Conservation (phyloP, 2,329 filamentous ascomycete species). For the Colletotrichum tropicale region DNA sequence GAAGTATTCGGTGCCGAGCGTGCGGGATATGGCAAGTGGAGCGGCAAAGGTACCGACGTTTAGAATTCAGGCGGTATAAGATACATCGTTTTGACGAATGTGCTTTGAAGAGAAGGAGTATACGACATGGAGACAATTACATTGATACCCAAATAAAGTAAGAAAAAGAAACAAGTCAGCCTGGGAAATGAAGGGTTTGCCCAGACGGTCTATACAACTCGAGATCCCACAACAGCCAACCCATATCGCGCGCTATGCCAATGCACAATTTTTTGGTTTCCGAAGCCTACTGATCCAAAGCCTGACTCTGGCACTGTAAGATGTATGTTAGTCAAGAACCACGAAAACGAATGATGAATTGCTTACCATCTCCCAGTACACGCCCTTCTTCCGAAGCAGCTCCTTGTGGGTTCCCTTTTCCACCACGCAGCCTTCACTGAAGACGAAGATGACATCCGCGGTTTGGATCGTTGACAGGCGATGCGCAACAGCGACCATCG, state of each 20-base stretch:
- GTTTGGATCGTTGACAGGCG: slow-evolving; percentile 46
- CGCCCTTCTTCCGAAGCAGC: slow-evolving; percentile 11
- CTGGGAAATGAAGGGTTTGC: neutral
- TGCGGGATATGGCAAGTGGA: too few species aligned
- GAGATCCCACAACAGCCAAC: neutral
- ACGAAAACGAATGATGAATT: neutral
- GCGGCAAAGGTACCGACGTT: neutral
- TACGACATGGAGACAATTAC: neutral
- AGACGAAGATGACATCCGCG: slow-evolving; percentile 49
- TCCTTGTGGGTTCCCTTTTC: slow-evolving; percentile 43
- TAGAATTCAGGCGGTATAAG: neutral
- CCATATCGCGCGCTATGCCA: neutral
- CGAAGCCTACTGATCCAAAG: slow-evolving; percentile 14
- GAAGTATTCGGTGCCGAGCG: neutral
- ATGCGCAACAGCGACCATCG: slow-evolving; percentile 47
- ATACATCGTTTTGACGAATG: neutral
- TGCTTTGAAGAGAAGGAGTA: neutral
- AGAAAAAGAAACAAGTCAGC: neutral
- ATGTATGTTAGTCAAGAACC: neutral
- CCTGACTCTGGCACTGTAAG: slow-evolving; percentile 21
- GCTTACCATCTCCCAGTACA: slow-evolving; percentile 23
- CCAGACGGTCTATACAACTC: neutral
- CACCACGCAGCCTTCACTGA: slow-evolving; percentile 43
- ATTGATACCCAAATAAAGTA: neutral
- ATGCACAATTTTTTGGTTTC: neutral